Evolutionary conservation across 768 basidiomycete genomes (phyloP), one percentile per base, ranked within the genome.

Genomic region (Wakefieldia striispora): DNA sequence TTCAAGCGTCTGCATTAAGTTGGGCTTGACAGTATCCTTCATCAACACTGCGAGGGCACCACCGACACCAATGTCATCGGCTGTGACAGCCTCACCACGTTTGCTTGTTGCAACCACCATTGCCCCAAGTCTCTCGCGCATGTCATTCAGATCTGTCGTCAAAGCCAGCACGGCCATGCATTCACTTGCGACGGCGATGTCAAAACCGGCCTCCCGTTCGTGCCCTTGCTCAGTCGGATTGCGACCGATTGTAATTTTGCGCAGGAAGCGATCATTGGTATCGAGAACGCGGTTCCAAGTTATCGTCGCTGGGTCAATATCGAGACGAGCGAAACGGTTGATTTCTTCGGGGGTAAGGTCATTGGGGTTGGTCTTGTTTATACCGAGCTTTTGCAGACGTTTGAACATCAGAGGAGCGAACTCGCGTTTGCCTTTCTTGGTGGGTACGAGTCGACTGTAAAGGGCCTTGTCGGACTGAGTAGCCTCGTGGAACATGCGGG

Each of bases 1-100:
- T 84, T 97, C 89, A 35, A 98, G 76, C 3, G 95, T 94, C 71
- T 99, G 95, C 95, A 99, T 99, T 54, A 99, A 71, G 66, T 97
- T 99, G 20, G 95, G 95, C 74, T 98, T 99, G 75, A 99, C 93
- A 14, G 97, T 91, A 61, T 99, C 95, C 75, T 97, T 97, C 85
- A 99, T 88, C 55, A 99, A 79, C 44, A 98, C 95, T 13, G 95
- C 91, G 45, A 99, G 82, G 44, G 95, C 94, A 50, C 94, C 95
- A 54, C 92, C 88, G 57, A 89, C 91, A 57, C 95, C 95, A 45
- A 99, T 80, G 66, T 99, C 95, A 64, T 98, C 95, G 21, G 93
- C 93, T 33, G 95, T 99, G 69, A 99, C 78, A 23, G 95, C 83
- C 3, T 93, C 88, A 19, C 95, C 97, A 19, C 76, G 79, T 67